Evolutionary conservation across 768 basidiomycete species (phyloP).

Genomic region (Hemileccinum impolitum): DNA sequence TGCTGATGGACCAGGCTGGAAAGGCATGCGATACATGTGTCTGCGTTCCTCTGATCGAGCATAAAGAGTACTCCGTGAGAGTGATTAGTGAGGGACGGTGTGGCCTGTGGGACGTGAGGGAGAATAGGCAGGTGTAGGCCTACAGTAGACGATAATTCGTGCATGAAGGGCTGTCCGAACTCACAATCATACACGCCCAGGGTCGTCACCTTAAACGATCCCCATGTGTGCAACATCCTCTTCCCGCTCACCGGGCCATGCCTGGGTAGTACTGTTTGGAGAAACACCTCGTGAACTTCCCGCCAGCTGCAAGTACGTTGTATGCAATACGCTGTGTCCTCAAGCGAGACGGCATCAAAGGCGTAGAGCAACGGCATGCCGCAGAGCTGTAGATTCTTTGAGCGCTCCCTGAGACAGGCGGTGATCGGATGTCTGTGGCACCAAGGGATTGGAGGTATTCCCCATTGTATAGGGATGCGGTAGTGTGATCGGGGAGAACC

Average conservation of each 20-base stretch:
- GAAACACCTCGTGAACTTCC: conserved; percentile 9
- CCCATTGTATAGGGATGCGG: conserved; percentile 33
- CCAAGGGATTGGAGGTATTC: conserved; percentile 30
- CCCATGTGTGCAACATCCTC: not conserved
- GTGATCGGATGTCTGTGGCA: conserved; percentile 32
- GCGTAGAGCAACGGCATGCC: conserved; percentile 1
- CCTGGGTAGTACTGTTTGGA: not conserved
- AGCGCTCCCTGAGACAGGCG: conserved; percentile 8
- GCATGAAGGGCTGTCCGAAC: conserved; percentile 10
- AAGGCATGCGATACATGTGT: conserved; percentile 17
- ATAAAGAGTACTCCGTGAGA: conserved; percentile 19
- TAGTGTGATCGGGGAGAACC: conserved; percentile 33
- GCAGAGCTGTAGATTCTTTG: not conserved
- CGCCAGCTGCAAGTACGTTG: conserved; percentile 29
- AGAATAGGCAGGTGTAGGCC: conserved; percentile 9
- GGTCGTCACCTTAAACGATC: conserved; percentile 1
- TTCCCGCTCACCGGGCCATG: conserved; percentile 2
- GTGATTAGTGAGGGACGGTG: not conserved
- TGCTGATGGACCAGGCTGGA: not conserved
- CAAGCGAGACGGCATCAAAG: conserved; percentile 28
- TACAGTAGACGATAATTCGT: not conserved
- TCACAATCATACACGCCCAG: conserved; percentile 3
- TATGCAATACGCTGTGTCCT: conserved; percentile 30
- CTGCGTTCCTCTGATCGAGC: conserved; percentile 22
- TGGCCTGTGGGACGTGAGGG: conserved; percentile 18